Conservation (phyloP, 148 eudicot genomes). For the Chenopodium album region DNA sequence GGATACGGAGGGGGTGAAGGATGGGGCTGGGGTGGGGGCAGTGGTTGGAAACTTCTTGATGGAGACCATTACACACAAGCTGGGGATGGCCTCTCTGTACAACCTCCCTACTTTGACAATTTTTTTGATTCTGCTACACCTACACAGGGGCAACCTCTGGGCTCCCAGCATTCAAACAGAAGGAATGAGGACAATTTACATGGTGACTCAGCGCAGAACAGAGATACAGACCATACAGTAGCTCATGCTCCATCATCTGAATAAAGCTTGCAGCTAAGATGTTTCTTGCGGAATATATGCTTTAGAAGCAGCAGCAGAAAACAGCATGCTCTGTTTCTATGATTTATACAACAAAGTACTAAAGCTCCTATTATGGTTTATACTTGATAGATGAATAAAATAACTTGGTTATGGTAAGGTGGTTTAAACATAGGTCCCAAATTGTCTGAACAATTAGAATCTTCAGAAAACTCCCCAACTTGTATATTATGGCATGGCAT, state of each 20-base stretch:
- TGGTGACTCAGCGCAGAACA: neutral
- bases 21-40: neutral
- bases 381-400: slow-evolving; percentile 6
- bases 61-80: neutral
- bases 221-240: neutral
- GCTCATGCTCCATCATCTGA: slow-evolving; percentile 14
- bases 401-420: neutral
- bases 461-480: neutral
- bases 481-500: neutral
- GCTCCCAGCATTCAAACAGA: slow-evolving; percentile 10
- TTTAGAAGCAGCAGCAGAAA: neutral
- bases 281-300: neutral
- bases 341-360: neutral
- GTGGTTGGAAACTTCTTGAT: neutral
- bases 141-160: neutral
- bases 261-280: neutral
- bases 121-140: neutral
- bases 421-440: neutral
- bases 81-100: slow-evolving; percentile 1
- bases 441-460: neutral
- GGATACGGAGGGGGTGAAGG: neutral
- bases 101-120: neutral
- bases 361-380: neutral
- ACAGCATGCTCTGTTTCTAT: neutral
- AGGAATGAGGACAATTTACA: neutral